Percentiles rank a stretch among this genome's conserved stretches.
Conservation (phyloP, 352 stramenopile species). For the Plasmopara muralis region DNA sequence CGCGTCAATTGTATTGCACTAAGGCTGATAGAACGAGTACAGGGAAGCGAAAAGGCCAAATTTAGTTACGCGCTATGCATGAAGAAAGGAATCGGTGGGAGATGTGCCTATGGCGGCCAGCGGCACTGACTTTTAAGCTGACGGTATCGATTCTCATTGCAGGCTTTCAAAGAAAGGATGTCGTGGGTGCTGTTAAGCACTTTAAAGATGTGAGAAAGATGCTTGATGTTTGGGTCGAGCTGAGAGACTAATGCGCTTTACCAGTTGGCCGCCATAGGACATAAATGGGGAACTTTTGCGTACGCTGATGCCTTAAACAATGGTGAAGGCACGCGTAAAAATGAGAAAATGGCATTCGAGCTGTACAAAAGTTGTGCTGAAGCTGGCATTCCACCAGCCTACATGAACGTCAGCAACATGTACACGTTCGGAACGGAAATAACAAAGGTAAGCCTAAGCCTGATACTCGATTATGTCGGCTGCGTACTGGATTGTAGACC, state of each 20-base stretch:
- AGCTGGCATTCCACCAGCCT: constrained; percentile 54
- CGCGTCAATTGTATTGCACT: background rate
- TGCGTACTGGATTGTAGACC: background rate
- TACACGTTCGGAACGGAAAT: constrained; percentile 61
- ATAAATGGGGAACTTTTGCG: constrained; percentile 74
- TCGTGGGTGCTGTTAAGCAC: constrained; percentile 42
- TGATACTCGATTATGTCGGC: background rate
- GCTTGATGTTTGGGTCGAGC: background rate
- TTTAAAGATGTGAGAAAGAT: constrained; percentile 56
- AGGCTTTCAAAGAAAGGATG: constrained; percentile 60
- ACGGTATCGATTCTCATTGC: background rate
- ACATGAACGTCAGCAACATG: constrained; percentile 82
- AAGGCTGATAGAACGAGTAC: background rate
- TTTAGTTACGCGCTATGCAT: constrained; percentile 81
- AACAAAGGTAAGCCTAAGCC: constrained; percentile 38
- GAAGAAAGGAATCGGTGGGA: constrained; percentile 66
- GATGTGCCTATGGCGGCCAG: background rate
- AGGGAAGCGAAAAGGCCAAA: constrained; percentile 77
- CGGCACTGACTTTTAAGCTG: background rate
- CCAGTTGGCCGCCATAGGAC: constrained; percentile 47
- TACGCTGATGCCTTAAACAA: constrained; percentile 73
- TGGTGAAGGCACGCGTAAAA: constrained; percentile 67
- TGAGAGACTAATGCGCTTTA: background rate
- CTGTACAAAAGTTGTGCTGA: constrained; percentile 67
- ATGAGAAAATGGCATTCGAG: constrained; percentile 75